These are phyloP conservation scores for Aulographum hederae DNA, from an alignment of 2,329 filamentous ascomycete genomes.

Conservation along the genomic window DNA sequence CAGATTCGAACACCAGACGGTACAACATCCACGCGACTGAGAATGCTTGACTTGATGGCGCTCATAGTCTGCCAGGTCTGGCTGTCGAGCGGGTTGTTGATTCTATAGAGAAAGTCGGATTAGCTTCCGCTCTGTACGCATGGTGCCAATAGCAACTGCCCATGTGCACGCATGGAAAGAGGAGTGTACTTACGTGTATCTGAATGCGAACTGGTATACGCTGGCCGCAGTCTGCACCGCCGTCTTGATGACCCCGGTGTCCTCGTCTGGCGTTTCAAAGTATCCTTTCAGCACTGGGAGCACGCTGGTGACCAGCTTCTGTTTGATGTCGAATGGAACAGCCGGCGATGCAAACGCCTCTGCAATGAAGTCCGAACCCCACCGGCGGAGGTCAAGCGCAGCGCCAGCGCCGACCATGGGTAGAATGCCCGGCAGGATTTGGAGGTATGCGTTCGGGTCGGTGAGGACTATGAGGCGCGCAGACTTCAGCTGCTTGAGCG, in stretches of 20 bases:
- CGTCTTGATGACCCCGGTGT: constrained; percentile 65
- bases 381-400: constrained; percentile 65
- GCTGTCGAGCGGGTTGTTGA: constrained; percentile 67
- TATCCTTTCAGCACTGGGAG: constrained; percentile 49
- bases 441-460: constrained; percentile 75
- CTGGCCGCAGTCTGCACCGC: constrained; percentile 78
- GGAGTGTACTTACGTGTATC: constrained; percentile 92
- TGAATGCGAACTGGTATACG: constrained; percentile 80
- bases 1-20: constrained; percentile 65
- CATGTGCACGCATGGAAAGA: too few relatives aligned
- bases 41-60: constrained; percentile 6
- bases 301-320: constrained; percentile 56
- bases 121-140: too few relatives aligned
- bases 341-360: constrained; percentile 93
- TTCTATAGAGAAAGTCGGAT: too few relatives aligned
- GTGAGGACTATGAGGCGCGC: constrained; percentile 78
- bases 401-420: constrained; percentile 59
- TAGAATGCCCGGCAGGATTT: constrained; percentile 83
- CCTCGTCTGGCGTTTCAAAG: constrained; percentile 36
- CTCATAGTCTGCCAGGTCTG: constrained; percentile 21
- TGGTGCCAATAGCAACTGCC: too few relatives aligned
- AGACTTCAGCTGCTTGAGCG: constrained; percentile 57
- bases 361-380: constrained; percentile 89
- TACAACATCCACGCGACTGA: constrained; percentile 73
- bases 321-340: constrained; percentile 60